Evolutionary conservation across 2,329 filamentous ascomycete genomes (phyloP), one percentile per base, ranked within the genome.

Genomic region (Xylaria polymorpha): DNA sequence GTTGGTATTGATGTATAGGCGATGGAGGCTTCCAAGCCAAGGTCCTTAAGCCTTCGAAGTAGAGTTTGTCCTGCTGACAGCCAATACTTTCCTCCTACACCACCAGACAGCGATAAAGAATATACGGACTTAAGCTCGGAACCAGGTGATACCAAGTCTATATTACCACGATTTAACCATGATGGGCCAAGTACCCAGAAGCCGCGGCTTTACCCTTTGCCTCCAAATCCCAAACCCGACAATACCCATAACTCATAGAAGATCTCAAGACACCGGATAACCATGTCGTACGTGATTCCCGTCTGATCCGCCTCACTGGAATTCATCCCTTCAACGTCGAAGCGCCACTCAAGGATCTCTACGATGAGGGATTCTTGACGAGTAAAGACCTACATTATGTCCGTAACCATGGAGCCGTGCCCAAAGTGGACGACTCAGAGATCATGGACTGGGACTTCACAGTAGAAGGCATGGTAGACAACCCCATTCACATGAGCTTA

Each of bases 251-350:
- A 14, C 84, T 97, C 6, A 84, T 89, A n/a, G 81, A 93, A 75
- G 94, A 97, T 78, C 84, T 92, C 71, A 91, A 92, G 71, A 98
- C 94, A 0, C 94, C 94, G 9, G 94, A 98, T 77, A 84, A 81
- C 73, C 93, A 95, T 83, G 92, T 98, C 22, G 86, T 90, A 25
- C 86, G 94, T 78, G 94, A 97, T 80, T 85, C 91, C 0, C 87
- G 94, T 48, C 84, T 98, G 18, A 96, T 98, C 72, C 88, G 94
- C 60, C 84, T 98, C 15, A 98, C 94, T 12, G 94, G 94, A 29
- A 87, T 93, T 6, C 94, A 97, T 79, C 94, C 94, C 0, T 97
- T 97, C 84, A 98, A 98, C 75, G 91, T 92, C 58, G 94, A 98
- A 80, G 87, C 94, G 10, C 94, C 94, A 0, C 82, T 98, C 9